Evolutionary conservation across 108 stramenopile species (phyloP).

Genomic region (Stephanodiscus minutulus): DNA sequence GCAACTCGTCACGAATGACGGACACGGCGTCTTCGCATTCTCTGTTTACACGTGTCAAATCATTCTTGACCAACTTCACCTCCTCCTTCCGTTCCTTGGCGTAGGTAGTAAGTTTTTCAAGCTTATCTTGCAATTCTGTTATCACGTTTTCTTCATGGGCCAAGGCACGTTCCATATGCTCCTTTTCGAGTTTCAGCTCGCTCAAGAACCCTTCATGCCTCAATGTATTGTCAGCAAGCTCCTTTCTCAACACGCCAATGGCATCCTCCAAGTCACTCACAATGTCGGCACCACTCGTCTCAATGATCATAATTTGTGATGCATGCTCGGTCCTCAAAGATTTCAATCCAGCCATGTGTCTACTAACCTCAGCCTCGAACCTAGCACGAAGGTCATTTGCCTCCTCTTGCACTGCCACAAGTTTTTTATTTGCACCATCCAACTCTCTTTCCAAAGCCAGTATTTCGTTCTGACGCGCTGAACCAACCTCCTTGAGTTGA

Average conservation of each 20-base stretch:
- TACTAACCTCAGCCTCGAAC: neutral
- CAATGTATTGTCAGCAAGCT: slow-evolving; percentile 1
- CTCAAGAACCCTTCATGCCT: slow-evolving; percentile 11
- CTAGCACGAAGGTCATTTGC: neutral
- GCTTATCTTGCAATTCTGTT: slow-evolving; percentile 12
- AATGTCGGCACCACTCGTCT: slow-evolving; percentile 23
- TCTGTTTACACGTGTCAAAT: slow-evolving; percentile 17
- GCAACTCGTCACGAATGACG: slow-evolving; percentile 19
- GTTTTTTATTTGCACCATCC: neutral
- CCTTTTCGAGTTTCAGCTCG: slow-evolving; percentile 22
- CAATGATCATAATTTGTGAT: slow-evolving; percentile 5
- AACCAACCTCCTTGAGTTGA: slow-evolving; percentile 17
- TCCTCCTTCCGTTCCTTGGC: slow-evolving; percentile 43
- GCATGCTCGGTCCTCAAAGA: slow-evolving; percentile 8
- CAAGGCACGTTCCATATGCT: slow-evolving; percentile 14
- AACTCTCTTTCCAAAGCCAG: slow-evolving; percentile 4
- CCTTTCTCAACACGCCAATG: neutral
- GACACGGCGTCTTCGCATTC: slow-evolving; percentile 19
- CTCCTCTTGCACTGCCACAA: slow-evolving; percentile 3
- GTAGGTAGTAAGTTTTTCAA: slow-evolving; percentile 15
- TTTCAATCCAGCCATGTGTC: neutral
- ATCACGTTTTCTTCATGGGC: slow-evolving; percentile 12
- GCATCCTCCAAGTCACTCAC: slow-evolving; percentile 18
- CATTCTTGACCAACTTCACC: slow-evolving; percentile 15
- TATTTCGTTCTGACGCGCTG: slow-evolving; percentile 12